phyloP scores from a whole-genome alignment of 768 basidiomycete species.

The Suillus luteus region DNA sequence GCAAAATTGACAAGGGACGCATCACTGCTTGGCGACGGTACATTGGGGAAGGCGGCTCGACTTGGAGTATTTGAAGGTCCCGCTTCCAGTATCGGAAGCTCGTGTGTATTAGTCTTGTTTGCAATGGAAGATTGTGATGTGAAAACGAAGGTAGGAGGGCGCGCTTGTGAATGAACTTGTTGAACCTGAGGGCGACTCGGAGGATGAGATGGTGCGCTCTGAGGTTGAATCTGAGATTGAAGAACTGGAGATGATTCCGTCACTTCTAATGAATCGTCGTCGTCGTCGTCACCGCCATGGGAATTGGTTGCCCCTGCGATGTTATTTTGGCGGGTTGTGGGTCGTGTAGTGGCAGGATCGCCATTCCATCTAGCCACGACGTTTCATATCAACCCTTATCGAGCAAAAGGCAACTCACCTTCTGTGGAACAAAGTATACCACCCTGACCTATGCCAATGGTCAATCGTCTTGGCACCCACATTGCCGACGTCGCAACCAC shows the following conservation, averaged over 20 bases:
- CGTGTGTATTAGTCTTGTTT: slow-evolving; percentile 19
- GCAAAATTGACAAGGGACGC: slow-evolving; percentile 49
- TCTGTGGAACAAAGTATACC: slow-evolving; percentile 74
- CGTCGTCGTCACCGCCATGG: slow-evolving; percentile 54
- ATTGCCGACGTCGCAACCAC: slow-evolving; percentile 71
- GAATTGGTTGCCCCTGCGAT: slow-evolving; percentile 35
- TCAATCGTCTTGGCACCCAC: slow-evolving; percentile 74
- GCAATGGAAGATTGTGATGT: slow-evolving; percentile 18
- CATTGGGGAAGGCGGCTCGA: slow-evolving; percentile 17
- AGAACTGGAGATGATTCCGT: slow-evolving; percentile 34
- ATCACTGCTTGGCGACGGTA: slow-evolving; percentile 32
- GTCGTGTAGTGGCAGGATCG: slow-evolving; percentile 60
- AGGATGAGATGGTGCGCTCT: slow-evolving; percentile 31
- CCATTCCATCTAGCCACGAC: slow-evolving; percentile 56
- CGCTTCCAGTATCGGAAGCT: slow-evolving; percentile 23
- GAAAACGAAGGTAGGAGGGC: slow-evolving; percentile 21
- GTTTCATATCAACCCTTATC: slow-evolving; percentile 20
- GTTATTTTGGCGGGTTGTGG: slow-evolving; percentile 41
- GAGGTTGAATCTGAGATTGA: slow-evolving; percentile 36
- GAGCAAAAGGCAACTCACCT: slow-evolving; percentile 42
- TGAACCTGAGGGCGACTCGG: slow-evolving; percentile 43
- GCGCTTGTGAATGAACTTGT: slow-evolving; percentile 35
- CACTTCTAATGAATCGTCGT: slow-evolving; percentile 49
- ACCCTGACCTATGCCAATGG: slow-evolving; percentile 76
- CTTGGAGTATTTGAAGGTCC: slow-evolving; percentile 22